These are phyloP conservation scores for Coniferiporia weirii DNA, from an alignment of 1,284 basidiomycete genomes.

Conservation along the genomic window DNA sequence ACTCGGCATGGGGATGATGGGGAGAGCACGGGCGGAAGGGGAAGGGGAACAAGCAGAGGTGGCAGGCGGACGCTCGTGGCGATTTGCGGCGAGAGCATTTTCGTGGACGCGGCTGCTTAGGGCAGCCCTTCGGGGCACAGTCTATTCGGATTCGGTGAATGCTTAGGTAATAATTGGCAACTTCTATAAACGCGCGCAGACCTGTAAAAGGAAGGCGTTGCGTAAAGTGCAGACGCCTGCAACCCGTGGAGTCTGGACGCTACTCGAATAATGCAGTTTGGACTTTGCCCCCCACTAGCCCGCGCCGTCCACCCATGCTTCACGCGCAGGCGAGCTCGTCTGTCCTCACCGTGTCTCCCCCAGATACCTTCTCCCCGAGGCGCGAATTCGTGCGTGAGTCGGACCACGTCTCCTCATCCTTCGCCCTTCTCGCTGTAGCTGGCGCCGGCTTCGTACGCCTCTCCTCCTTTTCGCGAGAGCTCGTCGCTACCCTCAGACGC, in stretches of 20 bases:
- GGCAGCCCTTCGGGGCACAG: background rate
- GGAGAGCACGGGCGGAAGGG: background rate
- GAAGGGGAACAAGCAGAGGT: conserved; percentile 10
- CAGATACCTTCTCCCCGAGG: conserved; percentile 49
- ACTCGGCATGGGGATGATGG: conserved; percentile 61
- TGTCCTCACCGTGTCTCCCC: conserved; percentile 21
- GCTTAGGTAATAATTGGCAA: too few relatives aligned
- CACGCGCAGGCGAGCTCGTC: conserved; percentile 10
- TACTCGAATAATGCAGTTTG: too few relatives aligned
- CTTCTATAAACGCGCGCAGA: too few relatives aligned
- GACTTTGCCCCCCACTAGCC: too few relatives aligned
- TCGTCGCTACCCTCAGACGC: conserved; percentile 47
- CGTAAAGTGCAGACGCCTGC: too few relatives aligned
- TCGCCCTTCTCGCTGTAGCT: conserved; percentile 63
- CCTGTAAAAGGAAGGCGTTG: too few relatives aligned
- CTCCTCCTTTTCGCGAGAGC: conserved; percentile 55
- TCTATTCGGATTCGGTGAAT: background rate
- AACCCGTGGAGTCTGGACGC: too few relatives aligned
- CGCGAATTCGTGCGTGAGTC: conserved; percentile 68
- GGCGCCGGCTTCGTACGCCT: conserved; percentile 57
- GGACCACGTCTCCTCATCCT: conserved; percentile 48
- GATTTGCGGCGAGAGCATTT: conserved; percentile 22
- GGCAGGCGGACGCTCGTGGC: conserved; percentile 17
- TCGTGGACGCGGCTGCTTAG: background rate
- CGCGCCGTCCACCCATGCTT: conserved; percentile 8